Evolutionary conservation across 2,329 filamentous ascomycete species (phyloP).

Genomic region (Tolypocladium nubicola): DNA sequence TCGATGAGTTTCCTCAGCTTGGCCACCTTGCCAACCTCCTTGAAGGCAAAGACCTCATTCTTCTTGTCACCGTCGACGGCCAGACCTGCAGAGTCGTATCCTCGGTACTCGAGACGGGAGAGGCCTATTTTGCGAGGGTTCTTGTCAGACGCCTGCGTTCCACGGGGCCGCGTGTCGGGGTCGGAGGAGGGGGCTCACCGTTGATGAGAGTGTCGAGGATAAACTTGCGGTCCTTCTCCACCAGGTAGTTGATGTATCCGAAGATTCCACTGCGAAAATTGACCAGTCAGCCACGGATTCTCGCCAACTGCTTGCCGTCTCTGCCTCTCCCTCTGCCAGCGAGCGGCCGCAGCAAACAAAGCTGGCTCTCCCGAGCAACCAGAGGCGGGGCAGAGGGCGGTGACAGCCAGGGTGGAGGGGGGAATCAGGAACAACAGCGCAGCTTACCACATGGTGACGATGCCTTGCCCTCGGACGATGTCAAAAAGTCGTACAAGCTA

Average conservation of each 20-base stretch:
- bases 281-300: conserved; percentile 14
- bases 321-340: not conserved
- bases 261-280: conserved; percentile 66
- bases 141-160: conserved; percentile 12
- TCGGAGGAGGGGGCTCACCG: conserved; percentile 47
- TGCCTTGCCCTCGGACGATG: conserved; percentile 5
- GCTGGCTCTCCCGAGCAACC: not conserved
- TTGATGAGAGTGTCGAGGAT: conserved; percentile 95
- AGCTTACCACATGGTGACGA: conserved; percentile 14
- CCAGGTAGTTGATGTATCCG: conserved; percentile 98
- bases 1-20: conserved; percentile 92
- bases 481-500: not conserved
- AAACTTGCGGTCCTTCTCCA: conserved; percentile 96
- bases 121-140: conserved; percentile 50
- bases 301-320: conserved; percentile 11
- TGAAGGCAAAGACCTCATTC: conserved; percentile 94
- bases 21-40: conserved; percentile 98
- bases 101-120: conserved; percentile 92
- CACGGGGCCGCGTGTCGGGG: conserved; percentile 1
- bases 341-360: not conserved
- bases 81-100: conserved; percentile 95
- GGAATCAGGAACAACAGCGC: not conserved
- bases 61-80: conserved; percentile 97
- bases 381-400: conserved; percentile 8
- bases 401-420: conserved; percentile 4